Conservation (phyloP, 495 filamentous ascomycete species). For the Neurospora sp. region DNA sequence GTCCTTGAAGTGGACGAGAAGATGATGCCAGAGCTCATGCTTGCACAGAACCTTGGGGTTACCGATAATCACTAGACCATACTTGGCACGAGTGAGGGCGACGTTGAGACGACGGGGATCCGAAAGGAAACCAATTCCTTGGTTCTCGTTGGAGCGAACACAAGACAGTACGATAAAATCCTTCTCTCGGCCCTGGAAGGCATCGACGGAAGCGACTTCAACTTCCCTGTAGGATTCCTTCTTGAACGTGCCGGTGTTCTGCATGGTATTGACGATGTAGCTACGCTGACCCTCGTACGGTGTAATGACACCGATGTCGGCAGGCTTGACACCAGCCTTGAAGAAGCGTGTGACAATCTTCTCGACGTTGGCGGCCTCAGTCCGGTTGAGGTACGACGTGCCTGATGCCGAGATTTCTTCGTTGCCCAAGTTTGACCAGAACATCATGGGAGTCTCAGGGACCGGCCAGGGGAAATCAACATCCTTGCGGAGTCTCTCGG, state of each 20-base stretch:
- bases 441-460: conserved; percentile 95
- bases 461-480: conserved; percentile 99
- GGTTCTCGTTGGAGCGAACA: conserved; percentile 97
- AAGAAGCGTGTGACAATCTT: conserved; percentile 98
- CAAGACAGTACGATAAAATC: conserved; percentile 98
- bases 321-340: conserved; percentile 92
- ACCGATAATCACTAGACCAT: conserved; percentile 88
- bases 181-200: conserved; percentile 98
- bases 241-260: conserved; percentile 90
- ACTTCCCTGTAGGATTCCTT: conserved; percentile 99
- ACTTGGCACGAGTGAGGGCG: conserved; percentile 95
- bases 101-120: conserved; percentile 98
- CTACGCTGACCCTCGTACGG: conserved; percentile 98
- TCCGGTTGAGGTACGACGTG: conserved; percentile 96
- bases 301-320: conserved; percentile 93
- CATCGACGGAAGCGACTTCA: conserved; percentile 95
- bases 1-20: conserved; percentile 96
- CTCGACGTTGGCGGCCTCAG: conserved; percentile 93
- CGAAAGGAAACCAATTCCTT: conserved; percentile 98
- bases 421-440: conserved; percentile 96
- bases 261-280: conserved; percentile 98
- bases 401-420: conserved; percentile 97
- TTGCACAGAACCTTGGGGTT: conserved; percentile 98
- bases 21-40: conserved; percentile 95
- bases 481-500: conserved; percentile 78